A percentile compares a stretch with the other conserved stretches of the same genome.
phyloP scores from a whole-genome alignment of 2,329 filamentous ascomycete species.

The Sclerotinia glacialis region DNA sequence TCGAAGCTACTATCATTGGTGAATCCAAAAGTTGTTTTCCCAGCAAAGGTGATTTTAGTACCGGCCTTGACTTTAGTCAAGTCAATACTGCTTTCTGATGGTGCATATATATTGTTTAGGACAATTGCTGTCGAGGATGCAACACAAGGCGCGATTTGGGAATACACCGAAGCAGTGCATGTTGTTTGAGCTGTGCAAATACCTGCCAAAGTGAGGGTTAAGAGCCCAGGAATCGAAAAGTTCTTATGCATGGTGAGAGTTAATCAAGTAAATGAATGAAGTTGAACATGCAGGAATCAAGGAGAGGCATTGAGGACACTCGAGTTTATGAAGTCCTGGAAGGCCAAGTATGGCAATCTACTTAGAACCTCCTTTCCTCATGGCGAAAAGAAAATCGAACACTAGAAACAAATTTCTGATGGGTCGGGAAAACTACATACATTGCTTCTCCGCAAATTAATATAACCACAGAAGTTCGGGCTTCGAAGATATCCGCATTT shows the following conservation, averaged over 20 bases:
- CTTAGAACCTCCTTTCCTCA: neutral
- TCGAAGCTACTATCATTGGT: slow-evolving; percentile 33
- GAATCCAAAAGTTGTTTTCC: slow-evolving; percentile 48
- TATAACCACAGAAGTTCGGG: neutral
- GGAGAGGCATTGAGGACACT: neutral
- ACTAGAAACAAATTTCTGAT: neutral
- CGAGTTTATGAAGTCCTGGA: slow-evolving; percentile 8
- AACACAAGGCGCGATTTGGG: slow-evolving; percentile 49
- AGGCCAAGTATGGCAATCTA: neutral
- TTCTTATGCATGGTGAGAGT: slow-evolving; percentile 7
- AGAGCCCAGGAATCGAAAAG: neutral
- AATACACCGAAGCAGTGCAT: slow-evolving; percentile 41
- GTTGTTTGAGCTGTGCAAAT: slow-evolving; percentile 3
- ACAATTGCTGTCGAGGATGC: slow-evolving; percentile 52
- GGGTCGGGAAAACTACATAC: neutral
- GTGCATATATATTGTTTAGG: slow-evolving; percentile 55
- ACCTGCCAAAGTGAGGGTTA: slow-evolving; percentile 5
- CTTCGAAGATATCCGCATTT: neutral
- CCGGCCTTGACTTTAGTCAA: slow-evolving; percentile 51
- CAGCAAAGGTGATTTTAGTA: slow-evolving; percentile 59
- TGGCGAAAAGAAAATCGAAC: neutral
- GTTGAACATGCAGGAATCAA: neutral
- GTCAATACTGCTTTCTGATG: slow-evolving; percentile 55
- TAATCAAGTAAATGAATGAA: neutral
- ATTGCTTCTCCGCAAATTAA: neutral